A percentile compares a stretch with the other conserved stretches of the same genome.
Conservation (phyloP, 164 flowering plant genomes). For the Tetracentron sinense region DNA sequence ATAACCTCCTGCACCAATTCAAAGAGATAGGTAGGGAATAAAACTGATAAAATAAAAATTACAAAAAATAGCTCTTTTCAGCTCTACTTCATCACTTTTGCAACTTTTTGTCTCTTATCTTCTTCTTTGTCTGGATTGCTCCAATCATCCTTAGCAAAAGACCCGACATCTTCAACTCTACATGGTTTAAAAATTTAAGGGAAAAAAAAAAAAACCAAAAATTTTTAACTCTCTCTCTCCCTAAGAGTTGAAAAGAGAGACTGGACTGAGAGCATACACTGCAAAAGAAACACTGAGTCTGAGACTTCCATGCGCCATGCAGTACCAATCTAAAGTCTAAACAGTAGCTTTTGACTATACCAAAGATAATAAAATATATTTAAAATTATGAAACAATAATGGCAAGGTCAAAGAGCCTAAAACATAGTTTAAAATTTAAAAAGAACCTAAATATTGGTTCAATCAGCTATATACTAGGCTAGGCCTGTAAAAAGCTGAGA, state of each 20-base stretch:
- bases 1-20: too few species aligned
- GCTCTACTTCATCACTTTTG: too few species aligned
- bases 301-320: constrained; percentile 9
- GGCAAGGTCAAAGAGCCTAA: background rate
- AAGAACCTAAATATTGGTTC: background rate
- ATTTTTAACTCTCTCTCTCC: background rate
- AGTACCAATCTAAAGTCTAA: background rate
- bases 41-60: too few species aligned
- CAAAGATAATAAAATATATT: background rate
- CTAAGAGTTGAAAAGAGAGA: background rate
- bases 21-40: too few species aligned
- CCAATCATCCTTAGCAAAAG: too few species aligned
- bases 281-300: constrained; percentile 8
- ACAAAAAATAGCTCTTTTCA: too few species aligned
- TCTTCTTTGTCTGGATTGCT: too few species aligned
- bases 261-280: constrained; percentile 1
- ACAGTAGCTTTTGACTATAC: constrained; percentile 9
- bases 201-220: too few species aligned
- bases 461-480: constrained; percentile 2
- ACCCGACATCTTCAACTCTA: too few species aligned
- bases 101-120: too few species aligned
- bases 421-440: background rate
- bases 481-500: constrained; percentile 17
- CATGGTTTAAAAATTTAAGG: too few species aligned
- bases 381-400: background rate